These are phyloP conservation scores for Aegilops speltoides DNA, from an alignment of 176 grass and related monocot species.

Conservation along the genomic window DNA sequence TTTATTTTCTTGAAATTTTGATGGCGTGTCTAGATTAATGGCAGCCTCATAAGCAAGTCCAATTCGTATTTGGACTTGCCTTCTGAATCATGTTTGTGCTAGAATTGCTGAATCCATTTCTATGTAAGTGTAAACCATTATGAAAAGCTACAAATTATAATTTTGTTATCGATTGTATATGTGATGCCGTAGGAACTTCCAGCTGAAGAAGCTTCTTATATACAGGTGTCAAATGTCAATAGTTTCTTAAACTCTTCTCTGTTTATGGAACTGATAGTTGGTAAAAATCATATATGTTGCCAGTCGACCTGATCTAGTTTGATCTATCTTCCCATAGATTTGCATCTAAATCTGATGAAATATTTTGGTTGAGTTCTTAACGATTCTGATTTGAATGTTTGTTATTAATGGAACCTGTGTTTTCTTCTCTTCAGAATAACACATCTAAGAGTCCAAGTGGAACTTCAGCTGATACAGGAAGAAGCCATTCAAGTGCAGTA, in stretches of 20 bases:
- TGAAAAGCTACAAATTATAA: conserved; percentile 7
- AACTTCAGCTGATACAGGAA: conserved; percentile 47
- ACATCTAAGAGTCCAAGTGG: conserved; percentile 40
- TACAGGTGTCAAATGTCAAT: conserved; percentile 32
- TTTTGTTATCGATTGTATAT: conserved; percentile 20
- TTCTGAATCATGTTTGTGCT: neutral
- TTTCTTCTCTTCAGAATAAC: conserved; percentile 45
- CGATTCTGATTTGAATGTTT: neutral
- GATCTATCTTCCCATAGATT: neutral
- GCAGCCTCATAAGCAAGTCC: neutral
- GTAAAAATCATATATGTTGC: neutral
- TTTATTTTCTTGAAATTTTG: conserved; percentile 23
- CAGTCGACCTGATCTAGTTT: neutral
- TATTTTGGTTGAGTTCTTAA: conserved; percentile 22
- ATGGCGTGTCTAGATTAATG: neutral
- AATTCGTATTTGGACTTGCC: neutral
- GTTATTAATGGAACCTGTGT: conserved; percentile 8
- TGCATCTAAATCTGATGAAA: neutral
- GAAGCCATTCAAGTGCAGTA: conserved; percentile 41
- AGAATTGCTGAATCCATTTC: neutral
- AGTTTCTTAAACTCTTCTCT: conserved; percentile 21
- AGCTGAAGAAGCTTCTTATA: conserved; percentile 13
- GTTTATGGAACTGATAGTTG: neutral
- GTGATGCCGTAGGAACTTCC: conserved; percentile 1
- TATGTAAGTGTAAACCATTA: conserved; percentile 29